These are phyloP conservation scores for Macrocybe gigantea DNA, from an alignment of 768 basidiomycete species.

Conservation along the genomic window DNA sequence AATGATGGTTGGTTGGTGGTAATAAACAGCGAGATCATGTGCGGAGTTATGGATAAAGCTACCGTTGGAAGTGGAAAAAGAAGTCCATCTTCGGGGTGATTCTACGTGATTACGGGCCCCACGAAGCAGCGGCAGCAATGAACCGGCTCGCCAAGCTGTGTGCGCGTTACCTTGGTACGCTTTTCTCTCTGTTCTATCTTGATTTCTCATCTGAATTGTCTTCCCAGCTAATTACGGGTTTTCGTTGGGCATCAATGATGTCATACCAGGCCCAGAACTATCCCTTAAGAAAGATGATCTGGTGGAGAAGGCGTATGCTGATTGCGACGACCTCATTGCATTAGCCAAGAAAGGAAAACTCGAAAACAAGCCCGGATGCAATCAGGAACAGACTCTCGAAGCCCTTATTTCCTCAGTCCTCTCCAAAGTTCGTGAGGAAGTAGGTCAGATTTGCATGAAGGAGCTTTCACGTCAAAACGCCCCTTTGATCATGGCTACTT, in stretches of 20 bases:
- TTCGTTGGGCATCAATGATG: slow-evolving; percentile 97
- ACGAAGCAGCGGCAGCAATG: slow-evolving; percentile 94
- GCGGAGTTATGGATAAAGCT: slow-evolving; percentile 97
- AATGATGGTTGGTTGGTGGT: slow-evolving; percentile 98
- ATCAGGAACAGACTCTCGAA: slow-evolving; percentile 96
- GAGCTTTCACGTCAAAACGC: slow-evolving; percentile 98
- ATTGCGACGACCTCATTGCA: slow-evolving; percentile 83
- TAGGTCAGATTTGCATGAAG: slow-evolving; percentile 96
- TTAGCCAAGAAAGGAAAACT: slow-evolving; percentile 86
- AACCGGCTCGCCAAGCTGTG: slow-evolving; percentile 93
- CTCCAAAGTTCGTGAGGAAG: slow-evolving; percentile 92
- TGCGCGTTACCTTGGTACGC: slow-evolving; percentile 84
- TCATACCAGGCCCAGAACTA: slow-evolving; percentile 90
- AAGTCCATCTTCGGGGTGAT: slow-evolving; percentile 99
- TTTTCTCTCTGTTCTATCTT: neutral
- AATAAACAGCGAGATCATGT: slow-evolving; percentile 98
- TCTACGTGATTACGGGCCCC: slow-evolving; percentile 91
- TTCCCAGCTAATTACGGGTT: slow-evolving; percentile 90
- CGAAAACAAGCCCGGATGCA: slow-evolving; percentile 95
- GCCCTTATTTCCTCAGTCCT: slow-evolving; percentile 91
- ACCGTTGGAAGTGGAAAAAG: slow-evolving; percentile 98
- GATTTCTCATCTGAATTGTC: slow-evolving; percentile 6
- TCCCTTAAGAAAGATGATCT: slow-evolving; percentile 75
- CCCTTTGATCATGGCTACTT: slow-evolving; percentile 97
- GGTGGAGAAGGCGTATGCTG: slow-evolving; percentile 83